Conservation (phyloP, 306 rosid genomes). For the Clitoria ternatea region DNA sequence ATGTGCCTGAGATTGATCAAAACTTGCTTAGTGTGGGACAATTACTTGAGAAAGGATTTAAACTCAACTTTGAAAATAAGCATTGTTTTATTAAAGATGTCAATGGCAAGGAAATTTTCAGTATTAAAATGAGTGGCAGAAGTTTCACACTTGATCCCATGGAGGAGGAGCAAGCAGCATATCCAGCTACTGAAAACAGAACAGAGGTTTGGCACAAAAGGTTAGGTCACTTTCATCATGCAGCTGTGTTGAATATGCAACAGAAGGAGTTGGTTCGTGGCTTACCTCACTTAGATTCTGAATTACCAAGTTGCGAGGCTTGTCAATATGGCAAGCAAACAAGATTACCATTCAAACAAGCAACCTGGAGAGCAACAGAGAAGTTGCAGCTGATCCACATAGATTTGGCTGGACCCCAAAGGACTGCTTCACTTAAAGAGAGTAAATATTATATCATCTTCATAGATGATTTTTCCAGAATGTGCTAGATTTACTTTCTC, state of each 20-base stretch:
- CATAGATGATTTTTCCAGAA: no score
- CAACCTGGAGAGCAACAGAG: not conserved
- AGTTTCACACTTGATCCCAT: no score
- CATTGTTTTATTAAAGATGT: not conserved
- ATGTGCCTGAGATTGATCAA: not conserved
- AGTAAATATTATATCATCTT: no score
- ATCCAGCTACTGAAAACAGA: not conserved
- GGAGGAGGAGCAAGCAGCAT: no score
- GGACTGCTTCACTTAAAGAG: no score
- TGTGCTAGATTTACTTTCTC: no score
- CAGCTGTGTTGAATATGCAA: no score
- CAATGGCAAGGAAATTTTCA: no score
- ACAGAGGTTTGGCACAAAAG: not conserved
- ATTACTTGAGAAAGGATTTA: not conserved
- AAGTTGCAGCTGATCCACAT: not conserved
- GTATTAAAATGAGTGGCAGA: no score
- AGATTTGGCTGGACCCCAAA: no score
- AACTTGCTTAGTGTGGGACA: no score
- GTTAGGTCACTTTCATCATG: not conserved
- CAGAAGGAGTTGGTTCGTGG: not conserved
- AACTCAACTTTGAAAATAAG: not conserved
- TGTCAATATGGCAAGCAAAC: not conserved
- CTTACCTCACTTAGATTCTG: not conserved
- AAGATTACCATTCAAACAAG: not conserved
- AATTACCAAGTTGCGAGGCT: no score